Evolutionary conservation across 495 filamentous ascomycete genomes (phyloP).

Genomic region (Opeltia flavorubescens): DNA sequence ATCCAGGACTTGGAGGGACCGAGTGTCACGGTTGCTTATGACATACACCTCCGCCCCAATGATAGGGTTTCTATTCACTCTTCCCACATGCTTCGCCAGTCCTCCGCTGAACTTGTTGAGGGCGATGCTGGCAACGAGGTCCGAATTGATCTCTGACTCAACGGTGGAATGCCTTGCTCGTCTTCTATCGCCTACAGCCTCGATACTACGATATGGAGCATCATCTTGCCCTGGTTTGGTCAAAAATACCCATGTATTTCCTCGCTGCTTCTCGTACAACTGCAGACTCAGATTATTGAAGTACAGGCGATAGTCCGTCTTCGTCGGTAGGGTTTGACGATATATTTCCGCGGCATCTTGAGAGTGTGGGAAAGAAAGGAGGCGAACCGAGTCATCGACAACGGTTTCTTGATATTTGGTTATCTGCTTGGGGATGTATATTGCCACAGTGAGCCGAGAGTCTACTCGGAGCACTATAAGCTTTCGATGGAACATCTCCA

Average conservation of each 20-base stretch:
- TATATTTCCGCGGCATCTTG: constrained; percentile 23
- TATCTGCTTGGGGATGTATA: constrained; percentile 34
- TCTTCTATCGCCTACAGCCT: constrained; percentile 20
- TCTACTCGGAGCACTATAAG: constrained; percentile 31
- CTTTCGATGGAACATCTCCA: constrained; percentile 33
- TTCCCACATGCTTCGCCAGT: constrained; percentile 28
- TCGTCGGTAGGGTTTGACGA: constrained; percentile 26
- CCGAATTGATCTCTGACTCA: constrained; percentile 25
- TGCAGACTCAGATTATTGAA: constrained; percentile 29
- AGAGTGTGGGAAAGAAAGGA: constrained; percentile 35
- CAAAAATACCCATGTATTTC: constrained; percentile 32
- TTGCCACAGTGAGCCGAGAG: constrained; percentile 31
- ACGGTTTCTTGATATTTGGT: constrained; percentile 21
- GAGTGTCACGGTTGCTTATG: constrained; percentile 35
- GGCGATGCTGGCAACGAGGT: constrained; percentile 30
- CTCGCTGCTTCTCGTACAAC: constrained; percentile 26
- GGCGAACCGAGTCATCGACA: constrained; percentile 27
- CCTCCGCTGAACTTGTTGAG: constrained; percentile 31
- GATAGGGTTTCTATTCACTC: constrained; percentile 27
- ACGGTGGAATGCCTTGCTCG: constrained; percentile 24
- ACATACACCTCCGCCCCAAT: constrained; percentile 34
- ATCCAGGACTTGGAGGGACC: constrained; percentile 31
- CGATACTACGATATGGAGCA: constrained; percentile 20
- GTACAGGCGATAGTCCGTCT: constrained; percentile 30
- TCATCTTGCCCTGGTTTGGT: constrained; percentile 23